Evolutionary conservation across 2,329 filamentous ascomycete genomes (phyloP).

Genomic region (Hypoxylon sp.): DNA sequence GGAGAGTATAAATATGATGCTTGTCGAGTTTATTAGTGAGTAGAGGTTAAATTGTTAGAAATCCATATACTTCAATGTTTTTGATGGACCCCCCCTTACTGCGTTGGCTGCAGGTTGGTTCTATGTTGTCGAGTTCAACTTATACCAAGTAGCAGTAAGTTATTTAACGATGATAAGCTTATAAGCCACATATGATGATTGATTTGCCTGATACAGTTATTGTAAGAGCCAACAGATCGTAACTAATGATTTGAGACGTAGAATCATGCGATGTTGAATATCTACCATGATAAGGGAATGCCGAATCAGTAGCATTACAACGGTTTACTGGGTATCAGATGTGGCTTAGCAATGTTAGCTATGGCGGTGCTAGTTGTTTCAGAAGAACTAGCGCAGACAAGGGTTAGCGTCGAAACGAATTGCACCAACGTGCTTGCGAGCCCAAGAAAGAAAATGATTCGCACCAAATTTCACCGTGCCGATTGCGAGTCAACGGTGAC

Average conservation of each 20-base stretch:
- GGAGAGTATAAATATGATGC: background rate
- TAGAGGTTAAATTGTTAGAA: background rate
- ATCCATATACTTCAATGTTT: background rate
- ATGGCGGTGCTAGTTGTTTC: slow-evolving; percentile 22
- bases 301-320: background rate
- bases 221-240: too few species aligned
- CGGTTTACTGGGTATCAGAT: slow-evolving; percentile 16
- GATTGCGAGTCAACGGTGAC: slow-evolving; percentile 2
- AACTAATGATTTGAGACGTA: too few species aligned
- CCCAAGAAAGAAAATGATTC: slow-evolving; percentile 24
- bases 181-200: too few species aligned
- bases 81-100: background rate
- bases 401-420: slow-evolving; percentile 13
- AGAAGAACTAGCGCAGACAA: slow-evolving; percentile 5
- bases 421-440: slow-evolving; percentile 1
- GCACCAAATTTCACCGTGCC: slow-evolving; percentile 12
- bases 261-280: too few species aligned
- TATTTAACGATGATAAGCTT: too few species aligned
- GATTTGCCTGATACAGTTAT: too few species aligned
- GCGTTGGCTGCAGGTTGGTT: background rate
- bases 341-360: slow-evolving; percentile 2
- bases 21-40: background rate
- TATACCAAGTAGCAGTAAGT: background rate
- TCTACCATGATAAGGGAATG: too few species aligned
- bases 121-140: background rate